Base-by-base conservation (phyloP, 176 grass and related monocot genomes). In the Phoenix roebelenii region DNA sequence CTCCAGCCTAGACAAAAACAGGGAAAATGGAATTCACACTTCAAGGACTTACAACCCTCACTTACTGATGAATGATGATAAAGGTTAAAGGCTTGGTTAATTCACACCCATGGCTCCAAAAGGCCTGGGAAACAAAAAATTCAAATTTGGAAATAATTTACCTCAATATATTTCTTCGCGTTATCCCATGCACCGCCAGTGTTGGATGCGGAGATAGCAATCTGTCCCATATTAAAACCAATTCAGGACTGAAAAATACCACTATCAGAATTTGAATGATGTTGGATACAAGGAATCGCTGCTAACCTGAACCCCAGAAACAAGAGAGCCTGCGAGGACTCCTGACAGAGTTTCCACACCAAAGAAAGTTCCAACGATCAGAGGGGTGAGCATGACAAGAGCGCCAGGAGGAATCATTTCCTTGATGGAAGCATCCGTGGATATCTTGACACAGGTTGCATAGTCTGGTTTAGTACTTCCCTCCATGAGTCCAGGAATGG, bases 141-240 rank as follows among this genome's bases (percentile, higher is more conserved):
- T 39, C 32, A 12, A 39, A 39, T 12, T 4, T 4, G 26, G 26
- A 28, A 4, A 28, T 9, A 10, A 39, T 39, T 35, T 60, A 60
- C 58, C 58, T 60, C 58, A 1, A 60, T 60, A 60, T 60, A 60
- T 7, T 60, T 60, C 58, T 60, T 60, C 28, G 58, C 58, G 16
- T 60, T 60, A 32, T 60, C 58, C 58, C 58, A 60, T 60, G 58
- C 58, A n/a, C 58, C 58, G 10, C 58, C 58, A 60, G 58, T 60
- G 25, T 60, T 60, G 7, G 58, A 60, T 60, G 58, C 58, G 3
- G 58, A 60, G 26, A 60, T 60, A 32, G 58, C 58, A 35, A 60
- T 60, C 58, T 60, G 25, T 12, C 7, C 2, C 7, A 39, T 10
- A 39, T 39, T 39, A 39, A 39, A 39, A 39, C 1, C 32, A 39